phyloP scores from a whole-genome alignment of 768 basidiomycete species.

The Chalciporus piperatus region DNA sequence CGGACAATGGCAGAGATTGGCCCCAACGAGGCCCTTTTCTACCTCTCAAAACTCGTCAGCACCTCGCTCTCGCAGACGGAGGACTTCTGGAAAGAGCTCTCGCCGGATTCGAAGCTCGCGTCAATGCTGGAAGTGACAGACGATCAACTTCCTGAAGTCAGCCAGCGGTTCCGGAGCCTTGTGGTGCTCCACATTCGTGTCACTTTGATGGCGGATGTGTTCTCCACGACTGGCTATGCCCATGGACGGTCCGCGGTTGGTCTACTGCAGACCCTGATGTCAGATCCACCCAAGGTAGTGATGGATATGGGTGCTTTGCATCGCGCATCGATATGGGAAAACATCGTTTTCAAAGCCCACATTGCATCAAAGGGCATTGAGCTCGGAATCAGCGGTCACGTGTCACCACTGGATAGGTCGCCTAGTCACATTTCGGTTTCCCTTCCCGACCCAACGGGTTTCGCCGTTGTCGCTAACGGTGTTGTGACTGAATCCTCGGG shows the following conservation, averaged over 20 bases:
- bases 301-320: slow-evolving; percentile 76
- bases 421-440: slow-evolving; percentile 42
- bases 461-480: slow-evolving; percentile 32
- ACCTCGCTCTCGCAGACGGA: slow-evolving; percentile 66
- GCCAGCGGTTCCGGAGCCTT: slow-evolving; percentile 66
- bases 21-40: slow-evolving; percentile 69
- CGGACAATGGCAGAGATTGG: slow-evolving; percentile 86
- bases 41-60: slow-evolving; percentile 68
- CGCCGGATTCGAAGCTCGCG: slow-evolving; percentile 60
- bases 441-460: slow-evolving; percentile 37
- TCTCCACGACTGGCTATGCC: slow-evolving; percentile 76
- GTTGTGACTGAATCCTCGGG: slow-evolving; percentile 24
- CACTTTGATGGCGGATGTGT: slow-evolving; percentile 83
- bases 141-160: slow-evolving; percentile 48
- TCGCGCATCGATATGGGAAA: slow-evolving; percentile 83
- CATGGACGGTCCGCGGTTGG: slow-evolving; percentile 75
- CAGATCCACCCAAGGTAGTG: slow-evolving; percentile 60
- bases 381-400: slow-evolving; percentile 39
- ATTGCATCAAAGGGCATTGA: slow-evolving; percentile 54
- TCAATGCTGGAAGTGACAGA: slow-evolving; percentile 55
- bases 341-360: slow-evolving; percentile 68
- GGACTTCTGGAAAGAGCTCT: slow-evolving; percentile 62
- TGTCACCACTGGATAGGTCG: slow-evolving; percentile 49
- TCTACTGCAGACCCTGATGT: slow-evolving; percentile 73
- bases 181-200: slow-evolving; percentile 76